phyloP scores from a whole-genome alignment of 208 protist species.

The Trypanosoma platydactyli region DNA sequence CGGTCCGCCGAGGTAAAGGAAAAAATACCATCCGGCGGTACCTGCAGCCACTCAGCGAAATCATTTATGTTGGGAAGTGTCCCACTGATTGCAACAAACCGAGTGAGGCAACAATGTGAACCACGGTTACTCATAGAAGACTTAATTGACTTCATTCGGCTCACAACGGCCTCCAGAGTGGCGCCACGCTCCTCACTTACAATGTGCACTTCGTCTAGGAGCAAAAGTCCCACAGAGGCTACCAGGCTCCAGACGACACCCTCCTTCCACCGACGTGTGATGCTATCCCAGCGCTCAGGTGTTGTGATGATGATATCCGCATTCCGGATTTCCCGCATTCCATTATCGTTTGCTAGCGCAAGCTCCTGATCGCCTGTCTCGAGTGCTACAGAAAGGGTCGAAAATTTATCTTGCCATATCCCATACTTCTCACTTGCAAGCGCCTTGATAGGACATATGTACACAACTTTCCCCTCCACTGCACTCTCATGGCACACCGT shows the following conservation, averaged over 20 bases:
- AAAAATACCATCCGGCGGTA: constrained; percentile 42
- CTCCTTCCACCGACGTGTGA: constrained; percentile 91
- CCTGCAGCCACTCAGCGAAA: constrained; percentile 88
- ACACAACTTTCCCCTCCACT: constrained; percentile 70
- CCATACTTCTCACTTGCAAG: constrained; percentile 86
- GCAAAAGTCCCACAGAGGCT: constrained; percentile 70
- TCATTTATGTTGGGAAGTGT: constrained; percentile 93
- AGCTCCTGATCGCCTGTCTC: constrained; percentile 96
- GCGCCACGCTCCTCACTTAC: constrained; percentile 91
- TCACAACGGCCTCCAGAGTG: constrained; percentile 91
- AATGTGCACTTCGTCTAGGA: constrained; percentile 94
- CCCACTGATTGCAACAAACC: constrained; percentile 89
- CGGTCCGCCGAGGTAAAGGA: constrained; percentile 72
- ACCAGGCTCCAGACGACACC: constrained; percentile 69
- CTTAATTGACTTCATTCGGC: constrained; percentile 87
- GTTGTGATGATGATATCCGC: constrained; percentile 92
- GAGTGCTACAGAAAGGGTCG: constrained; percentile 71
- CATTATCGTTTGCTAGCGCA: constrained; percentile 39
- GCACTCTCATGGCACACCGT: constrained; percentile 1
- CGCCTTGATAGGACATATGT: constrained; percentile 92
- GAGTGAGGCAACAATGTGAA: constrained; percentile 24
- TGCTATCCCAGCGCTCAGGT: constrained; percentile 93
- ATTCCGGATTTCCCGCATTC: constrained; percentile 36
- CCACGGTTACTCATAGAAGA: constrained; percentile 12
- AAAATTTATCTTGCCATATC: constrained; percentile 76